Percentiles rank a stretch among this genome's conserved stretches.
phyloP scores from a whole-genome alignment of 495 filamentous ascomycete genomes.

The Penicillium cinerascens region DNA sequence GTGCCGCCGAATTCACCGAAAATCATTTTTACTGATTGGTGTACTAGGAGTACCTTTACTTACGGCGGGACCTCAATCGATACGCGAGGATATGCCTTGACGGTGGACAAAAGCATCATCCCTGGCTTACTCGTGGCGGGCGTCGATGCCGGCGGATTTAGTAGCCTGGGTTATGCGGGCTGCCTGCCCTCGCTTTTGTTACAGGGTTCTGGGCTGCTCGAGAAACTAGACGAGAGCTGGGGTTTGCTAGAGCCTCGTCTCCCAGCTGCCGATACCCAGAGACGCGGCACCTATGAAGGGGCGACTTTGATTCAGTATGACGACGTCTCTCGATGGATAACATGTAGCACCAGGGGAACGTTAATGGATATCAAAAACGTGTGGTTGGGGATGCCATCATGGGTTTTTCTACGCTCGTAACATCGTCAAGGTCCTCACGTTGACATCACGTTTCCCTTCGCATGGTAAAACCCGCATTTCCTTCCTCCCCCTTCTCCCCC shows the following conservation, averaged over 20 bases:
- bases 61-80: constrained; percentile 25
- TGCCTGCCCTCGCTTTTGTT: constrained; percentile 23
- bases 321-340: neutral
- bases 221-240: constrained; percentile 12
- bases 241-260: constrained; percentile 18
- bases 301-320: constrained; percentile 1
- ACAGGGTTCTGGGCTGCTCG: constrained; percentile 25
- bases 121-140: constrained; percentile 23
- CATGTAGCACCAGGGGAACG: neutral
- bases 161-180: constrained; percentile 24
- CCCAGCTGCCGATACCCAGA: constrained; percentile 14
- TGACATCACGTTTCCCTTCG: neutral
- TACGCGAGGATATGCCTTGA: constrained; percentile 20
- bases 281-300: constrained; percentile 9
- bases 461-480: neutral
- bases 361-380: neutral
- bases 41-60: constrained; percentile 25
- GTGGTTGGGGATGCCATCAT: neutral
- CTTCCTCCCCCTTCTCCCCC: too few relatives aligned
- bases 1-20: neutral
- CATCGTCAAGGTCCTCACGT: neutral
- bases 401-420: too few relatives aligned
- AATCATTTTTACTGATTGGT: neutral
- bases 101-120: constrained; percentile 12
- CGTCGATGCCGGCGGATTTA: constrained; percentile 26